Percentiles rank a stretch among this genome's conserved stretches.
These are phyloP conservation scores for Zygosaccharomyces bisporus DNA, from an alignment of 805 yeast species.

Conservation along the genomic window DNA sequence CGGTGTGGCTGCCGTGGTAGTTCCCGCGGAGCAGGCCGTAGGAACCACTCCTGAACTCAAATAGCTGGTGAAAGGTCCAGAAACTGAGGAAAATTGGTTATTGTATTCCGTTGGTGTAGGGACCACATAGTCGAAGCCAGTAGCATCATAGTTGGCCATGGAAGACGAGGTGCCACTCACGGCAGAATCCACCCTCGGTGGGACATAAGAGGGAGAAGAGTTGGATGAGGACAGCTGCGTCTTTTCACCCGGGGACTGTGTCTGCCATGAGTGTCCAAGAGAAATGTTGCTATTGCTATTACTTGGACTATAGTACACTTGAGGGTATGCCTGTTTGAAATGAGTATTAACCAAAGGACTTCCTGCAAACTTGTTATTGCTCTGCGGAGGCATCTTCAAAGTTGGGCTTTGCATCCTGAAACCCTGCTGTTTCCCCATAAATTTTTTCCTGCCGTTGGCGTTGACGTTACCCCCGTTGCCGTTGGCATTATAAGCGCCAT, in stretches of 20 bases:
- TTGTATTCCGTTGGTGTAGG: conserved; percentile 16
- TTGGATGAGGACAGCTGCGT: conserved; percentile 12
- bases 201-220: conserved; percentile 22
- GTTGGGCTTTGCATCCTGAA: conserved; percentile 17
- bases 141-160: conserved; percentile 6
- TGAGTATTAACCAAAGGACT: conserved; percentile 15
- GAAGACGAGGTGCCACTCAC: conserved; percentile 20
- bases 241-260: conserved; percentile 10
- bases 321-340: conserved; percentile 27
- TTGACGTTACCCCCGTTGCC: conserved; percentile 2
- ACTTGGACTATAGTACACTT: conserved; percentile 17
- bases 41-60: conserved; percentile 10
- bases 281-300: conserved; percentile 12
- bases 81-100: conserved; percentile 10
- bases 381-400: conserved; percentile 10
- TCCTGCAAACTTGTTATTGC: conserved; percentile 10
- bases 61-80: conserved; percentile 13
- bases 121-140: conserved; percentile 17
- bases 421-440: conserved; percentile 11
- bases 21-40: conserved; percentile 7
- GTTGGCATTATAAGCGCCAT: conserved; percentile 12
- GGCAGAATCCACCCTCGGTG: conserved; percentile 20
- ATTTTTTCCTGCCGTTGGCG: conserved; percentile 14
- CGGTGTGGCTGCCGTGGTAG: conserved; percentile 7
- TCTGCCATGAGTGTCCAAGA: conserved; percentile 12